Base-by-base conservation (phyloP, 495 filamentous ascomycete species). In the Aspergillus egyptiacus region DNA sequence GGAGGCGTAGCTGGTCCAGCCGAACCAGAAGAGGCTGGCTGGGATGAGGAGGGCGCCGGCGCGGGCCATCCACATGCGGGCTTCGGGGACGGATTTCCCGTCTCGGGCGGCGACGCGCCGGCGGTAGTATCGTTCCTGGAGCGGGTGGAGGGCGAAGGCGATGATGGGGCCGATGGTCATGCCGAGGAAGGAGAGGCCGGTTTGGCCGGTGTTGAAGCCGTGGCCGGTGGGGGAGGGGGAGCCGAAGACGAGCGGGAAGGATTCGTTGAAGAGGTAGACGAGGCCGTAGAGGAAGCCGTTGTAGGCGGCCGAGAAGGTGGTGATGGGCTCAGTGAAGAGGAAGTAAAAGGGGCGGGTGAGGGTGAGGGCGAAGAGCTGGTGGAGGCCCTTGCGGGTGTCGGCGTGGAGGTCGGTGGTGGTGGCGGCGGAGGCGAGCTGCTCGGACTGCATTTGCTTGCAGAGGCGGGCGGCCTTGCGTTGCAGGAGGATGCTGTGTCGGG, bases 211-310 rank as follows among this genome's bases (percentile, higher is more conserved):
- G 32, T 68, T 67, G 54, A 75, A 76, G 9, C 54, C 60, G 41
- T 74, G 68, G n/a, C 70, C 69, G 11, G 60, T 55, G 5, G 64
- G 55, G 2, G 2, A 17, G 5, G 64, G 55, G 2, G 2, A 17
- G 7, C 72, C 71, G 40, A 75, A 78, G 8, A 76, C 69, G 10
- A 75, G 50, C 0, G 66, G 63, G 48, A 74, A 72, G 4, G 70
- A 63, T 25, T 67, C 68, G 54, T 74, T 72, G 60, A 85, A 74
- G 20, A 87, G 71, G 56, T 86, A 86, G 54, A 82, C 78, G 10
- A 85, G 61, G 5, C 81, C 83, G 62, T 83, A 86, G 20, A 84
- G 61, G 55, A 80, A 86, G 28, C 74, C 75, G 66, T 79, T 78
- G 66, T 82, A 81, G 11, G 74, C 48, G 10, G 77, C 70, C 3